phyloP scores from a whole-genome alignment of 177 flowering plant genomes.

The Vitis hybrid region DNA sequence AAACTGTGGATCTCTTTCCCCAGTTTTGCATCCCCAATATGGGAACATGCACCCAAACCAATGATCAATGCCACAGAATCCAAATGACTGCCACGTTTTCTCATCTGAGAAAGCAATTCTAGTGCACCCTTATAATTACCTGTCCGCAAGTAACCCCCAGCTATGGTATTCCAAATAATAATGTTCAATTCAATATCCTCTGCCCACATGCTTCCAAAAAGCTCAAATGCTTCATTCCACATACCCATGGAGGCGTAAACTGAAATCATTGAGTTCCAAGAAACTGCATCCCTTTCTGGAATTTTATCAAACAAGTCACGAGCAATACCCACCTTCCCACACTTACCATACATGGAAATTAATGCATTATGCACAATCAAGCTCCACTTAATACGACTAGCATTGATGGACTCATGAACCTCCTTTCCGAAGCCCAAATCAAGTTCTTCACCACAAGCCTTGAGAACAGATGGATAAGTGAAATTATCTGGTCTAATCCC shows the following conservation, averaged over 20 bases:
- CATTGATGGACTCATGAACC: conserved; percentile 41
- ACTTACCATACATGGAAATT: conserved; percentile 65
- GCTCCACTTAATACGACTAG: conserved; percentile 26
- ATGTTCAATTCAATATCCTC: conserved; percentile 32
- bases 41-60: conserved; percentile 67
- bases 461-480: conserved; percentile 72
- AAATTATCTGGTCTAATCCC: conserved; percentile 60
- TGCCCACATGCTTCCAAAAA: conserved; percentile 47
- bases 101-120: conserved; percentile 52
- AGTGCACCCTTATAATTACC: conserved; percentile 51
- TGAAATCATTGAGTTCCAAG: conserved; percentile 68
- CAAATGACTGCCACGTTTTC: conserved; percentile 21
- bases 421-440: conserved; percentile 47
- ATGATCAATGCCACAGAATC: conserved; percentile 52
- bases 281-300: conserved; percentile 57
- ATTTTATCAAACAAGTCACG: conserved; percentile 58
- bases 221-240: conserved; percentile 59
- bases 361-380: conserved; percentile 70
- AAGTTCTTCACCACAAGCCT: conserved; percentile 65
- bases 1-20: conserved; percentile 69
- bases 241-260: conserved; percentile 53
- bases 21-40: conserved; percentile 31
- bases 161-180: conserved; percentile 68
- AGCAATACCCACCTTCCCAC: conserved; percentile 49
- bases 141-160: conserved; percentile 56